phyloP scores from a whole-genome alignment of 225 moss, liverwort and hornwort genomes.

The Physcomitrium patens region DNA sequence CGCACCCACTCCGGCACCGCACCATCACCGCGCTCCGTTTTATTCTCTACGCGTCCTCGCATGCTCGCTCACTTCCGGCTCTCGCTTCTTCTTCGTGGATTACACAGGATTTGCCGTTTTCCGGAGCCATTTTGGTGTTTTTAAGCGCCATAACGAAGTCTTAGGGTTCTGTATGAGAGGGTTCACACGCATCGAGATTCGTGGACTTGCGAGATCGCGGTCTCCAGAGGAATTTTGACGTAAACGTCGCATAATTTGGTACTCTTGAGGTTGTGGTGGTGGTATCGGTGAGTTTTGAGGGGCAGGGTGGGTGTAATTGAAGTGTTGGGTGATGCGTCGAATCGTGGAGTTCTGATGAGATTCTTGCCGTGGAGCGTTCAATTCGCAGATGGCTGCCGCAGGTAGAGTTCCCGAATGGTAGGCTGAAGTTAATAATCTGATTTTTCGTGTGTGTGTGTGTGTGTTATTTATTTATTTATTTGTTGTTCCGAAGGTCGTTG shows the following conservation, averaged over 20 bases:
- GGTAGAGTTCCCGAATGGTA: conserved; percentile 28
- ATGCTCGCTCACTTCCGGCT: not conserved
- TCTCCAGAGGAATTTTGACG: not conserved
- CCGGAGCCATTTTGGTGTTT: not conserved
- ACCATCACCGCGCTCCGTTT: not conserved
- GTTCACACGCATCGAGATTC: not conserved
- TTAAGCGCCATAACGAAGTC: not conserved
- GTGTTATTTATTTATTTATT: too few relatives aligned
- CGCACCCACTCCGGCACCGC: not conserved
- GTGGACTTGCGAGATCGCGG: not conserved
- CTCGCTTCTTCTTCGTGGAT: not conserved
- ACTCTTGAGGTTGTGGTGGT: not conserved
- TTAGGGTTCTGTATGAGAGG: conserved; percentile 39
- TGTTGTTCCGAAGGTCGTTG: too few relatives aligned
- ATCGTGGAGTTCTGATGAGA: conserved; percentile 53
- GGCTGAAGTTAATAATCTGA: not conserved
- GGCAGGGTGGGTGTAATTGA: conserved; percentile 8
- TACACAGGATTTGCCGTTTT: conserved; percentile 1
- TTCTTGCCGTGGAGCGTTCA: conserved; percentile 33
- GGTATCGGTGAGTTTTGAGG: conserved; percentile 21
- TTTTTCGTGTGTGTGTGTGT: not conserved
- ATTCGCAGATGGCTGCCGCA: conserved; percentile 64
- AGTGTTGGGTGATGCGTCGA: conserved; percentile 12
- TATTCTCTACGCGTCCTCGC: not conserved
- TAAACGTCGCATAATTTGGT: not conserved